Percentiles rank a stretch among this genome's conserved stretches.
These are phyloP conservation scores for Xylariales sp. DNA, from an alignment of 2,329 filamentous ascomycete genomes.

Conservation along the genomic window DNA sequence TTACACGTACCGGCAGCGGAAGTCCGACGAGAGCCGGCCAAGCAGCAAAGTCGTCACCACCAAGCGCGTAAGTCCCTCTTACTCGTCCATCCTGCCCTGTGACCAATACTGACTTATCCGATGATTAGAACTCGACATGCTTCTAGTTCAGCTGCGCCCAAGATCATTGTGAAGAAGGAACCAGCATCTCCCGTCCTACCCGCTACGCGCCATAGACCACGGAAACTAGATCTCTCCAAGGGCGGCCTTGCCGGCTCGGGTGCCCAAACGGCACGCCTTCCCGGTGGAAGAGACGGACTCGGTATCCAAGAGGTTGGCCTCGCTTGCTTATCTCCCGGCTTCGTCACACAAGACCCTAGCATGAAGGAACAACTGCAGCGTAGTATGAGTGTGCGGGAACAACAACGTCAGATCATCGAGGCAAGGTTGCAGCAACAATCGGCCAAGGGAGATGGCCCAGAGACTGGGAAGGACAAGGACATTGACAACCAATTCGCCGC, in stretches of 20 bases:
- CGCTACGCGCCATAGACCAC: conserved; percentile 68
- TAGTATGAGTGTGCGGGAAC: conserved; percentile 87
- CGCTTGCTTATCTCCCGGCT: conserved; percentile 90
- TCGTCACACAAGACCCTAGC: conserved; percentile 91
- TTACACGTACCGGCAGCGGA: conserved; percentile 48
- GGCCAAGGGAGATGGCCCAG: conserved; percentile 67
- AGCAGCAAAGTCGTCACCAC: conserved; percentile 50
- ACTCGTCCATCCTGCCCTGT: conserved; percentile 8
- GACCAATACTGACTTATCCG: conserved; percentile 21
- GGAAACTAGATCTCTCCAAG: conserved; percentile 73
- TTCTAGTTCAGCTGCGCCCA: conserved; percentile 50
- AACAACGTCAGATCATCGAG: conserved; percentile 93
- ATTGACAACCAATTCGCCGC: conserved; percentile 45
- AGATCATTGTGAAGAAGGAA: conserved; percentile 96
- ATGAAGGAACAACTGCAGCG: conserved; percentile 95
- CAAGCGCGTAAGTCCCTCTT: conserved; percentile 52
- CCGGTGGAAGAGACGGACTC: conserved; percentile 74
- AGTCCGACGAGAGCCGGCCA: conserved; percentile 43
- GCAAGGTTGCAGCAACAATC: conserved; percentile 82
- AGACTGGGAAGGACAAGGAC: conserved; percentile 51
- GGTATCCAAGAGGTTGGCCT: conserved; percentile 90
- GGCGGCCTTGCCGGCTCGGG: conserved; percentile 45
- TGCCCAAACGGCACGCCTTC: conserved; percentile 61
- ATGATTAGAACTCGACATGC: conserved; percentile 44
- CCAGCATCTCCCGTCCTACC: conserved; percentile 79